Conservation (phyloP, 2,329 filamentous ascomycete genomes). For the Fusarium longipes region DNA sequence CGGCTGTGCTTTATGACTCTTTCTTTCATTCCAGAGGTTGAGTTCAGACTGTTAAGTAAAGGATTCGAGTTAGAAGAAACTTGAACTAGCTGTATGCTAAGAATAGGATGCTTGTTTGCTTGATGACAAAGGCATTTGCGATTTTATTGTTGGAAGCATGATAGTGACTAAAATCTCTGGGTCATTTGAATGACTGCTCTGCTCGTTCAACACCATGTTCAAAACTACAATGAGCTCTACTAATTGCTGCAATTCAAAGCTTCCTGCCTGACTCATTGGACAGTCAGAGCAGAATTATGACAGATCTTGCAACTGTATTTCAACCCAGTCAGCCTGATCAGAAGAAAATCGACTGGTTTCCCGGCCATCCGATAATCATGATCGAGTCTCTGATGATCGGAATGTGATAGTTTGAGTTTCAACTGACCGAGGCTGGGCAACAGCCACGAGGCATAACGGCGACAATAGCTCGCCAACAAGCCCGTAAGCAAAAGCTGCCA, state of each 20-base stretch:
- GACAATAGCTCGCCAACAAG: background rate
- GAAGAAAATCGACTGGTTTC: background rate
- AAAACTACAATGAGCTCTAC: no score
- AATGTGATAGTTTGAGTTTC: constrained; percentile 22
- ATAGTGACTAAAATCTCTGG: background rate
- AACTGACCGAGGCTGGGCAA: background rate
- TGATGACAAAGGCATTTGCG: background rate
- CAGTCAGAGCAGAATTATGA: background rate
- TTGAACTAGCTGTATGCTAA: background rate
- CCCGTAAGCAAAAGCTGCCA: background rate
- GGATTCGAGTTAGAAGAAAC: background rate
- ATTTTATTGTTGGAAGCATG: background rate
- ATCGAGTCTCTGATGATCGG: background rate
- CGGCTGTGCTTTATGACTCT: background rate
- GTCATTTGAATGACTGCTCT: background rate
- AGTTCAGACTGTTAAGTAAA: background rate
- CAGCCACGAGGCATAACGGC: constrained; percentile 28
- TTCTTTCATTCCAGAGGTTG: constrained; percentile 11
- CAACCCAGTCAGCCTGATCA: background rate
- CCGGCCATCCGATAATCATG: background rate
- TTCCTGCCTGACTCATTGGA: background rate
- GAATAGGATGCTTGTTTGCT: constrained; percentile 7
- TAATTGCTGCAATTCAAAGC: background rate
- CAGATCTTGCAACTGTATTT: background rate
- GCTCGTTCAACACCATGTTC: background rate